Conservation (phyloP, 1,284 basidiomycete species). For the Rhodotorula sp. region DNA sequence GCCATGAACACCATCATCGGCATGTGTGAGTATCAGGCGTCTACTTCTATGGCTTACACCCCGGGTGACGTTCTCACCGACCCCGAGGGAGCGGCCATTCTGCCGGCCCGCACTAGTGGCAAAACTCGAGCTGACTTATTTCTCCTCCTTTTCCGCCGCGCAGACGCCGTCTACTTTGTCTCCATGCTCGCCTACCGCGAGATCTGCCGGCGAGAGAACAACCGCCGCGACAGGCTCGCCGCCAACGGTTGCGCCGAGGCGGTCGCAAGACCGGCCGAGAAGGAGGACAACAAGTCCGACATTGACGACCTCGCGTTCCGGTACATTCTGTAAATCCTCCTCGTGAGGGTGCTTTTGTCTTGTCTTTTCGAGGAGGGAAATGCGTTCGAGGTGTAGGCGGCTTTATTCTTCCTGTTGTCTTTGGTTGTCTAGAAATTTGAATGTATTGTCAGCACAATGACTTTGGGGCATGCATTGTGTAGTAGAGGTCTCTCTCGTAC, state of each 20-base stretch:
- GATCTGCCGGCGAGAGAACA: slow-evolving; percentile 16
- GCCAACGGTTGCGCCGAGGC: slow-evolving; percentile 19
- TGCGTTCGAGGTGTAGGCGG: neutral
- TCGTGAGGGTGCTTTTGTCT: neutral
- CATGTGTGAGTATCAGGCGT: neutral
- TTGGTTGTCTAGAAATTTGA: neutral
- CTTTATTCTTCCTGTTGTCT: neutral
- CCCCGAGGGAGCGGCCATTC: too few relatives aligned
- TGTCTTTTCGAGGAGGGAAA: neutral
- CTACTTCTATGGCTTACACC: neutral
- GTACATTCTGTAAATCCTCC: neutral
- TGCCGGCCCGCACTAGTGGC: too few relatives aligned
- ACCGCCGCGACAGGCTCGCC: slow-evolving; percentile 16
- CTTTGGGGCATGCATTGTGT: too few relatives aligned
- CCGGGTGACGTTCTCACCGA: neutral
- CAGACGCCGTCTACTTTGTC: slow-evolving; percentile 2
- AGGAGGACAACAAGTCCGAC: slow-evolving; percentile 18
- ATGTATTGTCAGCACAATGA: too few relatives aligned
- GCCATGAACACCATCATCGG: slow-evolving; percentile 17
- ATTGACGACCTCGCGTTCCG: slow-evolving; percentile 19
- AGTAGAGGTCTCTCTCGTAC: too few relatives aligned
- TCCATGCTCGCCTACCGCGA: slow-evolving; percentile 12
- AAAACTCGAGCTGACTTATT: neutral
- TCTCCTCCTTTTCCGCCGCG: neutral
- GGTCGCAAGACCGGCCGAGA: slow-evolving; percentile 1